Evolutionary conservation across 345 rosid genomes (phyloP), one percentile per base, ranked within the genome.

Genomic region (Abelmoschus esculentus): DNA sequence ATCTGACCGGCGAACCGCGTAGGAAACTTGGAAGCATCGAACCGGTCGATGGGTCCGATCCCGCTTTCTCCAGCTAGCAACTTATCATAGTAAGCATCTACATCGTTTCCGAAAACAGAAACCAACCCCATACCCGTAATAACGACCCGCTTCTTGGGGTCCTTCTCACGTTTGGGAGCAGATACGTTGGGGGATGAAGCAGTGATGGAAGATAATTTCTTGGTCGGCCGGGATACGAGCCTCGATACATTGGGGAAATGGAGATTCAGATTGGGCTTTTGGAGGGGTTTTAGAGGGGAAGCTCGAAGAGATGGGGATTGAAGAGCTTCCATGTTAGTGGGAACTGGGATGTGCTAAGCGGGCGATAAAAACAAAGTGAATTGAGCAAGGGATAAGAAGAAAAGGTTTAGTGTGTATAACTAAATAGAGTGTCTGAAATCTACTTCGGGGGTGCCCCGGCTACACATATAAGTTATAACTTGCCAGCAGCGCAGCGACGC

Each of bases 1-100:
- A 96, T 90, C 97, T 96, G 99, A 19, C 98, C 99, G 4, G 84
- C 99, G 82, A 96, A 96, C 68, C 98, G 79, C 66, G 99, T 92
- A 0, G 99, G 98, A 64, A 92, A 92, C 85, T 92, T 92, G 31
- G 96, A 92, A 2, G 97, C 97, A 75, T 96, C 99, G 71, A 96
- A 96, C 29, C 98, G 84, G 75, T 96, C 99, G 70, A 96, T 96
- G 38, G 73, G 80, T 32, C 90, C 80, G 81, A 96, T 89, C 72
- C 98, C 98, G 75, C 99, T 96, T 80, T 87, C 92, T 10, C 98
- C 99, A 47, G 91, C 78, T 19, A 96, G 83, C 81, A 96, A 81
- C 74, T 83, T 92, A 18, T 87, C 92, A 74, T 96, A 96, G 78
- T 85, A 96, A 61, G 70, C 76, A 76, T 96, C 98, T 3, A 85